Evolutionary conservation across 2,329 filamentous ascomycete species (phyloP).

Genomic region (Metarhizium sp.): DNA sequence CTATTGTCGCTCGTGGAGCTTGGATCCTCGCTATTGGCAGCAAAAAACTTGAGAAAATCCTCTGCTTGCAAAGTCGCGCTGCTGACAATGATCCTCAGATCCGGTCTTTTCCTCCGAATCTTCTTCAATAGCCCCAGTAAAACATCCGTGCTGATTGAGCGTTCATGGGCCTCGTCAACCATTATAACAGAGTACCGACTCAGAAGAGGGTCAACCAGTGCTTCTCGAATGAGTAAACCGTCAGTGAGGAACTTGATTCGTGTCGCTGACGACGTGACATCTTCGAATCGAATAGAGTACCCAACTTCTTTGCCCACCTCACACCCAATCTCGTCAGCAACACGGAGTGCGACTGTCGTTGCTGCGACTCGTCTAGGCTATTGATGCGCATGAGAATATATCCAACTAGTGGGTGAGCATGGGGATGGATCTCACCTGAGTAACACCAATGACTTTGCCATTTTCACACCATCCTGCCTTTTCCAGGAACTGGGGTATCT

Average conservation of each 20-base stretch:
- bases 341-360: slow-evolving; percentile 77
- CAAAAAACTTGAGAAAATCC: slow-evolving; percentile 74
- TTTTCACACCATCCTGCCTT: slow-evolving; percentile 80
- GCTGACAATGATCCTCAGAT: slow-evolving; percentile 81
- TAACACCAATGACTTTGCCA: slow-evolving; percentile 77
- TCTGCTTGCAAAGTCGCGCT: slow-evolving; percentile 91
- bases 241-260: slow-evolving; percentile 94
- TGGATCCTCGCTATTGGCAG: slow-evolving; percentile 26
- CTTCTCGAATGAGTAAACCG: slow-evolving; percentile 82
- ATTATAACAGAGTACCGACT: slow-evolving; percentile 92
- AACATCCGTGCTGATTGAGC: slow-evolving; percentile 86
- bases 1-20: slow-evolving; percentile 15
- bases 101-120: slow-evolving; percentile 68
- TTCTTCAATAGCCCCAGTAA: slow-evolving; percentile 87
- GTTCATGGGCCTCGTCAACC: slow-evolving; percentile 94
- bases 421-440: slow-evolving; percentile 56
- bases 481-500: slow-evolving; percentile 86
- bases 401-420: neutral
- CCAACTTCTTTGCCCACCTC: slow-evolving; percentile 85
- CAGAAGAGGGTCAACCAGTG: slow-evolving; percentile 82
- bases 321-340: slow-evolving; percentile 82
- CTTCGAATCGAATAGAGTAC: slow-evolving; percentile 88
- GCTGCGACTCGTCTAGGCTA: slow-evolving; percentile 85
- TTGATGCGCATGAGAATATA: slow-evolving; percentile 1
- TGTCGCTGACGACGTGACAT: slow-evolving; percentile 76